Base-by-base conservation (phyloP, 495 filamentous ascomycete species). In the Hypoxylon rickii region DNA sequence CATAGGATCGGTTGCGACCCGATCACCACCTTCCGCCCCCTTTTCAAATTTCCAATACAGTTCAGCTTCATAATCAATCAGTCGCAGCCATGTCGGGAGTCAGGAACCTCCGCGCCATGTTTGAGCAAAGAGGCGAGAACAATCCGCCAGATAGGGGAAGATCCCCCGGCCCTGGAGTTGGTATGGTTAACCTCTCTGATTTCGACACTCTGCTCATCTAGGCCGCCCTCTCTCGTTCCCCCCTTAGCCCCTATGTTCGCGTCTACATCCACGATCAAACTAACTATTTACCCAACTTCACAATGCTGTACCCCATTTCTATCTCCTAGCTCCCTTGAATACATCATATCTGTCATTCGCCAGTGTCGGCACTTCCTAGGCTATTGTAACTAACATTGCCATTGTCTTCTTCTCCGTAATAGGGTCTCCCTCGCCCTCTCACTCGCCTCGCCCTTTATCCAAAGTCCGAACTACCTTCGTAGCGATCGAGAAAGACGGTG, bases 381-480 rank as follows among this genome's bases (percentile, higher is more conserved):
- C 18, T 16, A 18, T 34, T 15, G 26, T 62, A 62, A 56, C 66
- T 69, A 69, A 69, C 63, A 31, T 36, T 31, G 34, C 66, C 44
- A 51, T 29, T n/a, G n/a, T n/a, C n/a, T n/a, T n/a, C n/a, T 26
- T 63, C 17, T 38, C 50, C 36, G 46, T 44, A 45, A 26, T 53
- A 66, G 66, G 55, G 10, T 49, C 66, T 31, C 55, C 62, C 12
- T 66, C 66, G 17, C 63, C 64, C 29, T 46, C 66, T 34, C 74
- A 74, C 21, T 78, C 75, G 11, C 78, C 78, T 13, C 78, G 88
- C 53, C 89, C 83, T 18, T 77, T 90, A 13, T 88, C 86, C 45
- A 92, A 88, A 71, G 84, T 96, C 39, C 83, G 89, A 48, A 90
- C 90, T 24, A 91, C 82, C 65, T 96, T 96, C 68, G 83, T 96